phyloP scores from a whole-genome alignment of 192 early-diverging fungal species.

The Coemansia sp. region DNA sequence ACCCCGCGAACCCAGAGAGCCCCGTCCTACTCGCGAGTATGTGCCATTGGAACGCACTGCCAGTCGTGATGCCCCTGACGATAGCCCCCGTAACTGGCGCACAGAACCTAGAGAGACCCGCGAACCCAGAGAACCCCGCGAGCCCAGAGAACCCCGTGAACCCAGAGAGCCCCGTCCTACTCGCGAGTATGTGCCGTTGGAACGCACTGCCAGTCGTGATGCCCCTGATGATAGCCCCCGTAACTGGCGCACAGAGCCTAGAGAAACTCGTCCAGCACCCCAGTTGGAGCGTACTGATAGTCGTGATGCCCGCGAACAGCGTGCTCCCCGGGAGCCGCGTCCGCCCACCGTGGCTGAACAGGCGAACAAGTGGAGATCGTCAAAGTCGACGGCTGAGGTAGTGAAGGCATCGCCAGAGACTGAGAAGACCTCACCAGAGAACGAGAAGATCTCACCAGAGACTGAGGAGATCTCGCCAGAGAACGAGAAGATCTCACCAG shows the following conservation, averaged over 20 bases:
- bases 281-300: slow-evolving; percentile 10
- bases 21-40: neutral
- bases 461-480: neutral
- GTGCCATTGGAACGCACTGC: neutral
- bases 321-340: slow-evolving; percentile 25
- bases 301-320: slow-evolving; percentile 22
- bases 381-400: neutral
- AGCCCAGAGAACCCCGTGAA: slow-evolving; percentile 9
- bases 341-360: slow-evolving; percentile 22
- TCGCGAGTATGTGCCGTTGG: neutral
- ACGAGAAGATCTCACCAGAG: neutral
- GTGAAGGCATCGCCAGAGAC: neutral
- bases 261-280: slow-evolving; percentile 11
- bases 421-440: neutral
- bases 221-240: neutral
- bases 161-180: neutral
- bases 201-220: neutral
- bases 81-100: slow-evolving; percentile 12
- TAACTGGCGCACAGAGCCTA: neutral
- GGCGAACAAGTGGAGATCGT: slow-evolving; percentile 25
- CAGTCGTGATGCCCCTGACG: neutral
- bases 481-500: neutral
- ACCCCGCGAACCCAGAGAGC: slow-evolving; percentile 2
- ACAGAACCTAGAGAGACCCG: slow-evolving; percentile 8
- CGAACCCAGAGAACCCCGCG: slow-evolving; percentile 2